A percentile compares a stretch with the other conserved stretches of the same genome.
These are phyloP conservation scores for Globisporangium paddicum DNA, from an alignment of 352 stramenopile species.

Conservation along the genomic window DNA sequence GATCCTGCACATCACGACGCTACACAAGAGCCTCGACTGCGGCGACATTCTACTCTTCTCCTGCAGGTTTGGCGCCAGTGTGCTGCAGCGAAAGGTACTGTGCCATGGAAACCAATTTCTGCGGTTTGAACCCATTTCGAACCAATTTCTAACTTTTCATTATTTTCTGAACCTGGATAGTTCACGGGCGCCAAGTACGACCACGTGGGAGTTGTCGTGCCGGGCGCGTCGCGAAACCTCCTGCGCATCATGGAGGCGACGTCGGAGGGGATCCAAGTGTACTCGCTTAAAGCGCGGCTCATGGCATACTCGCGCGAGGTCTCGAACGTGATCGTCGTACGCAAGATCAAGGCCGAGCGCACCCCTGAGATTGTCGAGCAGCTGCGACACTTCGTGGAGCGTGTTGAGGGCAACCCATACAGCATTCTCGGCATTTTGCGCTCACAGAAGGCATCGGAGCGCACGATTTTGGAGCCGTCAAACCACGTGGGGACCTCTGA, in stretches of 20 bases:
- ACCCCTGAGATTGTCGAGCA: constrained; percentile 33
- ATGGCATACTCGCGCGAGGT: constrained; percentile 80
- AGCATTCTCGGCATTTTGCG: constrained; percentile 77
- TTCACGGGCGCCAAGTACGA: constrained; percentile 77
- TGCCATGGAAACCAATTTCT: neutral
- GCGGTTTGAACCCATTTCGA: neutral
- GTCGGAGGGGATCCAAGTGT: constrained; percentile 73
- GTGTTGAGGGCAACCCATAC: constrained; percentile 80
- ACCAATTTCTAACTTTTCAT: neutral
- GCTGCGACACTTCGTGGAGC: constrained; percentile 49
- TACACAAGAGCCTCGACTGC: constrained; percentile 62
- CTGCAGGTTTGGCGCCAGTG: constrained; percentile 68
- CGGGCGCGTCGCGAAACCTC: constrained; percentile 46
- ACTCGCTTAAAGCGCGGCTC: constrained; percentile 68
- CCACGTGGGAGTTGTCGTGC: constrained; percentile 77
- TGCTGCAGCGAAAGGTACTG: constrained; percentile 71
- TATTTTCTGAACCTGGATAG: constrained; percentile 20
- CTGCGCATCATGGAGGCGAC: constrained; percentile 80
- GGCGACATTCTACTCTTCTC: constrained; percentile 84
- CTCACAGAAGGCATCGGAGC: constrained; percentile 47
- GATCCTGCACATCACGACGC: constrained; percentile 68
- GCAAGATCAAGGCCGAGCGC: constrained; percentile 41
- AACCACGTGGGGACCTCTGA: neutral
- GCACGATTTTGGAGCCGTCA: constrained; percentile 2
- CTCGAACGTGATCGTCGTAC: constrained; percentile 75